Conservation (phyloP, 495 filamentous ascomycete species). For the Lophiotrema nucula region DNA sequence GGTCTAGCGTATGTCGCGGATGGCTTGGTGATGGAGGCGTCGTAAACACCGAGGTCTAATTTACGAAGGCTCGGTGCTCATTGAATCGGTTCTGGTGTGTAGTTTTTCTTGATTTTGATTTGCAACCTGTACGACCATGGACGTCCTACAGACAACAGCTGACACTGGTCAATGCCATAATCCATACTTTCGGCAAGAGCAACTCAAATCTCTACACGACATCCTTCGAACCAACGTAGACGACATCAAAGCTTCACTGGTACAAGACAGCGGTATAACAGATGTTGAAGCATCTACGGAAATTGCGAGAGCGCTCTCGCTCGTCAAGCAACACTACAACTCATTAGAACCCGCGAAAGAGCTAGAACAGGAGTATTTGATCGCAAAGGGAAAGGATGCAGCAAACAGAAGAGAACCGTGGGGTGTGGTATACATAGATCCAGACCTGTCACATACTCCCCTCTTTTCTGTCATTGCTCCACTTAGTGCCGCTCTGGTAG, state of each 20-base stretch:
- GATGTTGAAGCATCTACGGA: slow-evolving; percentile 47
- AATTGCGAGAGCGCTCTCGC: slow-evolving; percentile 44
- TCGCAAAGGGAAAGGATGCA: slow-evolving; percentile 47
- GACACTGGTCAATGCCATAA: slow-evolving; percentile 28
- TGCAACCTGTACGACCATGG: not conserved
- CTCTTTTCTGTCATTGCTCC: slow-evolving; percentile 52
- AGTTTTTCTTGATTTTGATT: too few relatives aligned
- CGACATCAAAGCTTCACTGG: slow-evolving; percentile 45
- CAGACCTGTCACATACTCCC: slow-evolving; percentile 45
- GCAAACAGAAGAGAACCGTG: slow-evolving; percentile 31
- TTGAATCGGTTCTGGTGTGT: too few relatives aligned
- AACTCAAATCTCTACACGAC: slow-evolving; percentile 48
- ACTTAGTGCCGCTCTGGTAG: slow-evolving; percentile 50
- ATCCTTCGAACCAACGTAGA: slow-evolving; percentile 39
- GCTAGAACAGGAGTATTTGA: slow-evolving; percentile 51
- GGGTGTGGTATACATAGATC: slow-evolving; percentile 55
- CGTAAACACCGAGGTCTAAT: too few relatives aligned
- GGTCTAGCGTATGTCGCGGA: too few relatives aligned
- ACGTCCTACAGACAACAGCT: not conserved
- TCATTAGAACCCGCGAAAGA: slow-evolving; percentile 43
- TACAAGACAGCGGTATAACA: slow-evolving; percentile 41
- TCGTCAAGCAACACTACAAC: slow-evolving; percentile 48
- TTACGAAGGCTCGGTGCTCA: too few relatives aligned
- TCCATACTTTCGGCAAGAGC: slow-evolving; percentile 47
- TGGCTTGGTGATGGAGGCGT: too few relatives aligned